Conservation (phyloP, 2,329 filamentous ascomycete species). For the Phialophora chinensis region DNA sequence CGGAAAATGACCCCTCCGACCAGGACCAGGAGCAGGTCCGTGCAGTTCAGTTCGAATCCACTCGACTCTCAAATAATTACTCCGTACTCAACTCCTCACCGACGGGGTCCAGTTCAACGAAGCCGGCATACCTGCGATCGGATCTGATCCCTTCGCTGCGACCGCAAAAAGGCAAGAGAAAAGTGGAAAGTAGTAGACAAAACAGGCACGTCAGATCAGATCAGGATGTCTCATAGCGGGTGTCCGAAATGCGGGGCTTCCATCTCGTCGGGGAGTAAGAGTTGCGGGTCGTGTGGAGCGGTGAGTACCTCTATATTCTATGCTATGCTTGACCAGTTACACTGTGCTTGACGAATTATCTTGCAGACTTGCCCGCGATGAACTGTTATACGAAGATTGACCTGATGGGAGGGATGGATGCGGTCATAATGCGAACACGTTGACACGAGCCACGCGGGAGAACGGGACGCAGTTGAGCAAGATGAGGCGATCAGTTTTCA, state of each 20-base stretch:
- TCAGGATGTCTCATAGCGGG: slow-evolving; percentile 35
- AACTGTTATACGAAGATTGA: background rate
- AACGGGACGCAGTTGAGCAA: background rate
- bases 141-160: too few relatives aligned
- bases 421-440: too few relatives aligned
- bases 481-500: background rate
- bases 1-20: too few relatives aligned
- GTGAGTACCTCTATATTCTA: slow-evolving; percentile 25
- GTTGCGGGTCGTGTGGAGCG: slow-evolving; percentile 37
- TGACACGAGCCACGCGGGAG: background rate
- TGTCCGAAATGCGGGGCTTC: slow-evolving; percentile 38
- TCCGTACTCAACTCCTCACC: too few relatives aligned
- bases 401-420: background rate
- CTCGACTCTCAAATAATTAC: too few relatives aligned
- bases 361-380: slow-evolving; percentile 28
- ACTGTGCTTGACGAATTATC: background rate
- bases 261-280: slow-evolving; percentile 32
- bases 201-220: background rate
- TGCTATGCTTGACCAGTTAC: background rate
- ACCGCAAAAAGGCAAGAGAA: background rate
- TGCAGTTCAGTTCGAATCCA: too few relatives aligned
- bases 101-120: too few relatives aligned
- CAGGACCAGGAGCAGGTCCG: too few relatives aligned
- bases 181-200: background rate
- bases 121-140: too few relatives aligned